phyloP scores from a whole-genome alignment of 768 basidiomycete species.

The Tylopilus felleus region DNA sequence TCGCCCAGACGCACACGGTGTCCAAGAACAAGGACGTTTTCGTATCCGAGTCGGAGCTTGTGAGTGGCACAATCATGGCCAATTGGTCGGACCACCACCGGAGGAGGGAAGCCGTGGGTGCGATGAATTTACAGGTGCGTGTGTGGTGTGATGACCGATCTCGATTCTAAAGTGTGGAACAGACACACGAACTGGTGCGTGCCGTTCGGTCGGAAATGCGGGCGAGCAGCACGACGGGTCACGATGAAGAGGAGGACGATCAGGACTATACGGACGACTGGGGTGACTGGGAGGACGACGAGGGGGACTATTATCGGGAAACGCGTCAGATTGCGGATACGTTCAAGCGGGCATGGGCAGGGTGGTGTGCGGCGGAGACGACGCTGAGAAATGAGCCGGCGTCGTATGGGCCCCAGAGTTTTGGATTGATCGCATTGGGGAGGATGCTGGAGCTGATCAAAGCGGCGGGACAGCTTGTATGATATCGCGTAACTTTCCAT shows the following conservation, averaged over 20 bases:
- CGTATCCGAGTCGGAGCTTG: conserved; percentile 41
- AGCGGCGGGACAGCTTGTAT: conserved; percentile 11
- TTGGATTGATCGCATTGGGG: conserved; percentile 44
- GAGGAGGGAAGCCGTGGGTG: conserved; percentile 36
- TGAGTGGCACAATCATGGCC: conserved; percentile 45
- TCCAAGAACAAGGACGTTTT: conserved; percentile 35
- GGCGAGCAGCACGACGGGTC: conserved; percentile 2
- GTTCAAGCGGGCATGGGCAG: conserved; percentile 43
- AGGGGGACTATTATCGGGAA: conserved; percentile 29
- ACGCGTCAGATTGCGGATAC: conserved; percentile 26
- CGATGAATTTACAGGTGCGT: conserved; percentile 45
- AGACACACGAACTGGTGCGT: conserved; percentile 40
- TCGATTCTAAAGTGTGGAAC: conserved; percentile 5
- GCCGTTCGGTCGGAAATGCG: conserved; percentile 36
- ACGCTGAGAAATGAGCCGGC: conserved; percentile 21
- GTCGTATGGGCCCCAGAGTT: conserved; percentile 42
- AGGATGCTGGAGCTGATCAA: conserved; percentile 40
- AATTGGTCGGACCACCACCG: conserved; percentile 42
- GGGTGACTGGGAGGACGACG: conserved; percentile 22
- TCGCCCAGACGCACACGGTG: conserved; percentile 36
- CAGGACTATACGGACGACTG: conserved; percentile 26
- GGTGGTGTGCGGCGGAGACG: conserved; percentile 40
- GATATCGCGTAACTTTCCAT: background rate
- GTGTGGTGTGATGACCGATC: background rate
- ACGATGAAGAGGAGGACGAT: conserved; percentile 27